Evolutionary conservation across 2,329 filamentous ascomycete species (phyloP), one percentile per base, ranked within the genome.

Genomic region (Tolypocladium capitatum): DNA sequence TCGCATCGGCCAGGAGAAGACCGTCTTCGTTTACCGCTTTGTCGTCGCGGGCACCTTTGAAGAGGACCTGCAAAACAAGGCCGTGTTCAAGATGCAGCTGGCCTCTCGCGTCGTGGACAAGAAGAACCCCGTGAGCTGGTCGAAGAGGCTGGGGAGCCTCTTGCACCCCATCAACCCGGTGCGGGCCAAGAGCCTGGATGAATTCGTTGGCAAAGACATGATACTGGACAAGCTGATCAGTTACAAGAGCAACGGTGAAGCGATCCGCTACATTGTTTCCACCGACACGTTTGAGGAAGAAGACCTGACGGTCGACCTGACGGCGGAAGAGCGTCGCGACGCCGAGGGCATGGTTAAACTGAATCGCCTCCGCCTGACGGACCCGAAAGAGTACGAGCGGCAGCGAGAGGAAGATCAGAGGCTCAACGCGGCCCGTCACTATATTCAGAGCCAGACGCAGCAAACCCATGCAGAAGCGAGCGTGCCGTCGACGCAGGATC

Each of bases 11-110:
- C 90, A 96, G 63, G 70, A 67, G 34, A 92, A 90, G 56, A 73
- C 76, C 0, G 89, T 94, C 1, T 90, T 78, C 59, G 88, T 96
- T 1, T 96, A 96, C 64, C 83, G 84, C 18, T 80, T 96, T 52
- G 69, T 89, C 27, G 71, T 80, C 11, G 86, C 81, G 2, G 89
- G 88, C 2, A 92, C 88, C 0, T 89, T 84, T 55, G 89, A 96
- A 61, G 78, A 83, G 36, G 73, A 75, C 10, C 68, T 94, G 43
- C 80, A 89, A 55, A 84, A 86, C 62, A 80, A 78, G 51, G 74
- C 82, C 2, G 70, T 94, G 2, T 94, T 89, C 74, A 96, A 96
- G 63, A 81, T 74, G 31, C 86, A 92, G 59, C 71, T 96, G 41
- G 79, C 86, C 4, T 79, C 77, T 35, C 79, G 86, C 14, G 85